A percentile compares a stretch with the other conserved stretches of the same genome.
Evolutionary conservation across 148 eudicot species (phyloP).

Genomic region (Diospyros kaki): DNA sequence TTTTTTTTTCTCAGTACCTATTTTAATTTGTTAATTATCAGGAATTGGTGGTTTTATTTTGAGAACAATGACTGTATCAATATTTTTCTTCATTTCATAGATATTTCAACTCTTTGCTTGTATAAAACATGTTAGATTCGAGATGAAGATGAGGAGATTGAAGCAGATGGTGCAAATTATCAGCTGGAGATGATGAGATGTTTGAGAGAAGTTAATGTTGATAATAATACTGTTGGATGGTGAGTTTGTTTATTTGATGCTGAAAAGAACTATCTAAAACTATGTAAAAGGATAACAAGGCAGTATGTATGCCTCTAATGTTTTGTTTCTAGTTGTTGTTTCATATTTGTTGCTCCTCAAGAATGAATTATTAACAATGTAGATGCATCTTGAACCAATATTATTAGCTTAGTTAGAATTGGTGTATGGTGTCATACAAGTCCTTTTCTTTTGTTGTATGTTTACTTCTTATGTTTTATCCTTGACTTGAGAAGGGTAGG

Average conservation of each 20-base stretch:
- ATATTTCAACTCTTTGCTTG: not conserved
- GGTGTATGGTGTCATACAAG: too few relatives aligned
- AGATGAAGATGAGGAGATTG: slow-evolving; percentile 96
- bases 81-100: not conserved
- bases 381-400: too few relatives aligned
- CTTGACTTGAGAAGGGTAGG: too few relatives aligned
- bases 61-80: not conserved
- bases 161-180: slow-evolving; percentile 97
- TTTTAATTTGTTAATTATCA: not conserved
- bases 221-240: slow-evolving; percentile 99
- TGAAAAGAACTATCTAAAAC: not conserved
- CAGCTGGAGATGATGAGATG: slow-evolving; percentile 99
- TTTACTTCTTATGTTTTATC: too few relatives aligned
- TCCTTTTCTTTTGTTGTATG: too few relatives aligned
- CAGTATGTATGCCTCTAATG: not conserved
- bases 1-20: not conserved
- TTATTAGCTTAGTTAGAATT: too few relatives aligned
- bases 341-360: too few relatives aligned
- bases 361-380: too few relatives aligned
- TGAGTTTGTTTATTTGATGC: slow-evolving; percentile 25
- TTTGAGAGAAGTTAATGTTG: slow-evolving; percentile 96
- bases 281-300: not conserved
- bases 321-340: too few relatives aligned
- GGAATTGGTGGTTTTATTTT: not conserved
- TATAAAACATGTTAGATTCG: slow-evolving; percentile 38